These are phyloP conservation scores for Botrytis sinoallii DNA, from an alignment of 2,329 filamentous ascomycete species.

Conservation along the genomic window DNA sequence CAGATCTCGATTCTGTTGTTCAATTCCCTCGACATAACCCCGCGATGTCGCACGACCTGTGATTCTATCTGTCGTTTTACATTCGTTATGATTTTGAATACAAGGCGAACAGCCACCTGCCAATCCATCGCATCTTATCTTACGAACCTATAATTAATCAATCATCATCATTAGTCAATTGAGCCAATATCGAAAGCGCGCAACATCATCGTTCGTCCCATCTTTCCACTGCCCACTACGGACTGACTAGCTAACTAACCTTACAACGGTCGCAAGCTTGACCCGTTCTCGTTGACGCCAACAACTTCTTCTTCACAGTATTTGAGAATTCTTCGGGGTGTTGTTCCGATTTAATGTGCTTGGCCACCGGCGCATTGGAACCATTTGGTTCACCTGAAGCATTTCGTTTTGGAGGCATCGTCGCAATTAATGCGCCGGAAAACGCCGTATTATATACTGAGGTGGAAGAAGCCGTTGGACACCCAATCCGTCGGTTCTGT, in stretches of 20 bases:
- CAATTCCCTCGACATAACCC: constrained; percentile 74
- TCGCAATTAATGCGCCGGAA: constrained; percentile 15
- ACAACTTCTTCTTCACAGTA: constrained; percentile 52
- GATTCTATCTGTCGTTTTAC: constrained; percentile 80
- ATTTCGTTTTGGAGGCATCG: constrained; percentile 34
- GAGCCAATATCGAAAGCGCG: background rate
- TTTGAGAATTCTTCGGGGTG: constrained; percentile 38
- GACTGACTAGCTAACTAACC: constrained; percentile 45
- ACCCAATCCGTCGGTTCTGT: constrained; percentile 21
- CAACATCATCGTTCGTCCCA: background rate
- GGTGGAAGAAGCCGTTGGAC: constrained; percentile 31
- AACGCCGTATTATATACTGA: constrained; percentile 21
- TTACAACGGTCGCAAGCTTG: constrained; percentile 90
- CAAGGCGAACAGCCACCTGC: constrained; percentile 82
- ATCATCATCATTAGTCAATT: background rate
- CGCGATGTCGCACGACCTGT: constrained; percentile 75
- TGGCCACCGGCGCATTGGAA: constrained; percentile 25
- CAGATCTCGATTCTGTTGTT: constrained; percentile 68
- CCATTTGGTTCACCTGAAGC: constrained; percentile 24
- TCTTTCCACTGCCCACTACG: background rate
- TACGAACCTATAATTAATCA: constrained; percentile 58
- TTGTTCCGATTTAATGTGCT: constrained; percentile 34
- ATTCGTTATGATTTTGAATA: constrained; percentile 70
- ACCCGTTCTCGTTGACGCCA: constrained; percentile 61
- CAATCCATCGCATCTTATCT: constrained; percentile 81